Evolutionary conservation across 768 basidiomycete genomes (phyloP).

Genomic region (Tulasnella sp.): DNA sequence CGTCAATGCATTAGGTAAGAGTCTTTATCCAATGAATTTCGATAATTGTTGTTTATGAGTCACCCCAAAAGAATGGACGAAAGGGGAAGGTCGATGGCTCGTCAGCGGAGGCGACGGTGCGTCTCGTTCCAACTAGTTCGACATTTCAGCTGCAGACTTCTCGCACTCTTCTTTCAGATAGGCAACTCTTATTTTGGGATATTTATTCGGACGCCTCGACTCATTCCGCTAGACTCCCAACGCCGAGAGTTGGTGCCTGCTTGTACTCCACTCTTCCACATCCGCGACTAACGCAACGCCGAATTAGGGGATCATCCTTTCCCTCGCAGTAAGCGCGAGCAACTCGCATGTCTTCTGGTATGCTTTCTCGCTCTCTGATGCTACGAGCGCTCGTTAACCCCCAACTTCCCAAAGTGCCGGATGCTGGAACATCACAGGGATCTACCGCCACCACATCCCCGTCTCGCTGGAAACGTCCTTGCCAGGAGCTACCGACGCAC

Average conservation of each 20-base stretch:
- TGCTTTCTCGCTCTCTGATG: neutral
- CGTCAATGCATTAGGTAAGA: slow-evolving; percentile 10
- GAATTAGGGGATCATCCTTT: slow-evolving; percentile 10
- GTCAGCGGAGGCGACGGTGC: slow-evolving; percentile 18
- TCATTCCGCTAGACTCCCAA: neutral
- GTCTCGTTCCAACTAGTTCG: neutral
- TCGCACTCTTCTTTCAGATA: neutral
- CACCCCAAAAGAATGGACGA: slow-evolving; percentile 14
- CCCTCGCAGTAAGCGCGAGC: neutral
- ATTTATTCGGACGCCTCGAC: neutral
- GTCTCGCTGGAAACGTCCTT: neutral
- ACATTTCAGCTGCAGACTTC: neutral
- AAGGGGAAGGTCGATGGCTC: slow-evolving; percentile 16
- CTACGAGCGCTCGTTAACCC: too few relatives aligned
- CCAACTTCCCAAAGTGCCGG: neutral
- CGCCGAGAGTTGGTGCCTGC: slow-evolving; percentile 4
- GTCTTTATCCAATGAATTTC: neutral
- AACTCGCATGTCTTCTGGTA: slow-evolving; percentile 13
- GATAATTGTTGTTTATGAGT: neutral
- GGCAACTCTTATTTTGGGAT: slow-evolving; percentile 9
- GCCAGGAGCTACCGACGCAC: neutral
- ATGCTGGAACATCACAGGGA: neutral
- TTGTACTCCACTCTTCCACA: neutral
- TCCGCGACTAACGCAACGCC: neutral
- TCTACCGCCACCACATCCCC: neutral